These are phyloP conservation scores for Capsaspora owczarzaki DNA, from an alignment of 78 protist species.

Conservation along the genomic window DNA sequence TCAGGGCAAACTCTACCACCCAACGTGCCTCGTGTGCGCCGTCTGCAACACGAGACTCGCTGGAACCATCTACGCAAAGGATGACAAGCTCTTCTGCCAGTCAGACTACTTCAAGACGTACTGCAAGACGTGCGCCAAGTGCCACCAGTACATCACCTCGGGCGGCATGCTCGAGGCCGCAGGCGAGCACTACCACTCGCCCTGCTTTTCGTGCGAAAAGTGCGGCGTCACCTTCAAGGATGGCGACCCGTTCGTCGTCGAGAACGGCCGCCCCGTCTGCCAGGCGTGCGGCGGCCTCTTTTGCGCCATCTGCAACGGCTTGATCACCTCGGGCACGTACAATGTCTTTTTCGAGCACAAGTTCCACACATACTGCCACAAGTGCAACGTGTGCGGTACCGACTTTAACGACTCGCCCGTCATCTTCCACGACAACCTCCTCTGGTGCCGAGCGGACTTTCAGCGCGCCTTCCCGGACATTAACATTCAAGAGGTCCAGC, in stretches of 20 bases:
- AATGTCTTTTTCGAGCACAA: too few species aligned
- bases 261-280: not conserved
- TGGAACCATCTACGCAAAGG: not conserved
- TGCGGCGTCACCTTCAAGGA: not conserved
- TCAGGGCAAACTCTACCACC: not conserved
- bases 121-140: not conserved
- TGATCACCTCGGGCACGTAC: too few species aligned
- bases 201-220: not conserved
- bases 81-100: not conserved
- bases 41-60: not conserved
- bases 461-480: too few species aligned
- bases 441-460: too few species aligned
- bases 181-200: not conserved
- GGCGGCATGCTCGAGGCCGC: not conserved
- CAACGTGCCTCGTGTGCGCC: not conserved
- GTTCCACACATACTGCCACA: too few species aligned
- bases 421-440: too few species aligned
- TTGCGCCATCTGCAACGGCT: too few species aligned
- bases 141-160: not conserved
- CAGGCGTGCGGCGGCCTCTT: not conserved
- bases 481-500: too few species aligned
- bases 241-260: not conserved
- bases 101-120: too few species aligned
- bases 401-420: too few species aligned
- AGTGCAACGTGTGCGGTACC: too few species aligned